Evolutionary conservation across 352 stramenopile species (phyloP), one percentile per base, ranked within the genome.

Genomic region (Phytophthora constricta): DNA sequence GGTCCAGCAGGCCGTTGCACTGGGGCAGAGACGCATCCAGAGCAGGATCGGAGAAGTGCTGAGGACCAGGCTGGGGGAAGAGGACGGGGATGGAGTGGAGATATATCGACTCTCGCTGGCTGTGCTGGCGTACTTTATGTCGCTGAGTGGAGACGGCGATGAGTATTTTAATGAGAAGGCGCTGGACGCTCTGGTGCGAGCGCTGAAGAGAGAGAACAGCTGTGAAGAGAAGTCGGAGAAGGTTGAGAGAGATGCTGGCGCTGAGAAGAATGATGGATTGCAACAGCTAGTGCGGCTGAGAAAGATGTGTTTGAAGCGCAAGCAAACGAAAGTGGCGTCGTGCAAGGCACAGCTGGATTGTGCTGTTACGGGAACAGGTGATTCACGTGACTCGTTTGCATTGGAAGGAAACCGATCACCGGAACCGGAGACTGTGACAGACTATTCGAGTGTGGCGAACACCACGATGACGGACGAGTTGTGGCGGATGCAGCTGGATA

Each of bases 251-350:
- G 19, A 65, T 59, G 37, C 37, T 79, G 17, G 75, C 79, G 54
- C 13, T 9, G 4, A 42, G 27, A 22, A 23, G 27, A 8, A 37
- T 7, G 7, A 7, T 11, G 31, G 28, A 31, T 13, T 33, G 11
- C 26, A 5, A 51, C n/a, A n/a, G n/a, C 16, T 4, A 33, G 31
- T 49, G 31, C 27, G 56, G 23, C 16, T 72, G 46, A 82, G 66
- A 31, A 85, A 82, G 41, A 77, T 62, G 19, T 88, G 74, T 34
- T 65, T 92, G 47, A 92, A 86, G 52, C 62, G 82, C 28, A 92
- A 90, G 55, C 48, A 70, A 19, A 52, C 42, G 10, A 33, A 10
- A 10, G 7, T 45, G 8, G 4, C n/a, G 20, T 46, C 22, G 11
- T 61, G 8, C 13, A 33, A 31, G 11, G 10, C 11, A 19, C 46